phyloP scores from a whole-genome alignment of 257 asterid species.

The Paraleonurus japonicus region DNA sequence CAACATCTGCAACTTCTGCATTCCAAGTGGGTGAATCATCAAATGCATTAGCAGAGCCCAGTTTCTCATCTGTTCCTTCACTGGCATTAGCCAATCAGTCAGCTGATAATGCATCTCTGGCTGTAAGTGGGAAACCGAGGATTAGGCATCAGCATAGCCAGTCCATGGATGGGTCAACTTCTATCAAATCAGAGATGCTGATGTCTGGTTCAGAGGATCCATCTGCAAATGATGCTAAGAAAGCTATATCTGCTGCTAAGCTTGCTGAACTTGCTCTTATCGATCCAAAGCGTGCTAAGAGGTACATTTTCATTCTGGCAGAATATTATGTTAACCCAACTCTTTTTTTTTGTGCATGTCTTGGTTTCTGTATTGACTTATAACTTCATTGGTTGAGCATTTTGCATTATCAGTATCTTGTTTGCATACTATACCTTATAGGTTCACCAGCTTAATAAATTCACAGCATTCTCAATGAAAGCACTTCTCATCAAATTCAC shows the following conservation, averaged over 20 bases:
- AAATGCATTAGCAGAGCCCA: slow-evolving; percentile 42
- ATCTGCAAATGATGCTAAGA: slow-evolving; percentile 72
- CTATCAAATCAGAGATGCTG: slow-evolving; percentile 83
- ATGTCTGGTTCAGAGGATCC: slow-evolving; percentile 73
- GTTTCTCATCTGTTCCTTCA: slow-evolving; percentile 41
- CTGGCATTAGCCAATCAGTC: slow-evolving; percentile 28
- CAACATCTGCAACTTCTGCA: slow-evolving; percentile 67
- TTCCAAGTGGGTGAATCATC: slow-evolving; percentile 72
- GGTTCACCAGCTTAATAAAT: not conserved
- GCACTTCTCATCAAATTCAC: not conserved
- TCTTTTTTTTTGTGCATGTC: not conserved
- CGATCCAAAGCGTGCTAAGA: slow-evolving; percentile 97
- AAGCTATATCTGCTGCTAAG: slow-evolving; percentile 92
- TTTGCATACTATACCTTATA: not conserved
- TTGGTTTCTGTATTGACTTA: not conserved
- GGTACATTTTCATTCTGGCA: slow-evolving; percentile 42
- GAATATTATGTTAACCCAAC: not conserved
- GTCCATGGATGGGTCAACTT: slow-evolving; percentile 96
- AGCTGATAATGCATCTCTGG: slow-evolving; percentile 34
- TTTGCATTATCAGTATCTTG: not conserved
- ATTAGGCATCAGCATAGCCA: slow-evolving; percentile 96
- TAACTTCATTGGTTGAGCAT: slow-evolving; percentile 5
- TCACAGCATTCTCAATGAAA: not conserved
- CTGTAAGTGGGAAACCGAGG: slow-evolving; percentile 60
- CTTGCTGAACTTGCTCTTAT: slow-evolving; percentile 95